These are phyloP conservation scores for Arthrobotrys iridis DNA, from an alignment of 2,329 filamentous ascomycete species.

Conservation along the genomic window DNA sequence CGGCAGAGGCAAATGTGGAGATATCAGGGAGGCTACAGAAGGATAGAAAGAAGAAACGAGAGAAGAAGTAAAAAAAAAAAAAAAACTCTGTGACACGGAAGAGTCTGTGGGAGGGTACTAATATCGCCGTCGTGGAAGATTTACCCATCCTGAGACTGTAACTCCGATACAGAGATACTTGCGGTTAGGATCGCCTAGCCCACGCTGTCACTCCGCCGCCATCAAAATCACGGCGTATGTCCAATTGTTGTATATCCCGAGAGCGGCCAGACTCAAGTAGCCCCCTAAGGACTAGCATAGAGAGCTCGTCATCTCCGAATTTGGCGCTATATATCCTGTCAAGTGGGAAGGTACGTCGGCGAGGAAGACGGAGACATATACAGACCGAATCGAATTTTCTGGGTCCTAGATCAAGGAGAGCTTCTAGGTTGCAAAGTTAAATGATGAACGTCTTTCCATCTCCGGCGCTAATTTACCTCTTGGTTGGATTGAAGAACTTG, in stretches of 20 bases:
- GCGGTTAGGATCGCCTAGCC: background rate
- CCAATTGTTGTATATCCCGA: conserved; percentile 14
- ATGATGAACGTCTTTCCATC: conserved; percentile 21
- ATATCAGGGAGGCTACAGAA: background rate
- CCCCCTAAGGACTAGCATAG: background rate
- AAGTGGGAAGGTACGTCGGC: conserved; percentile 39
- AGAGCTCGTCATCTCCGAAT: conserved; percentile 38
- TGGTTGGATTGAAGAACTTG: background rate
- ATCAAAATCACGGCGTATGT: conserved; percentile 12
- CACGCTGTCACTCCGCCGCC: background rate
- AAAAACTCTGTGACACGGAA: background rate
- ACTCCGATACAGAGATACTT: conserved; percentile 16
- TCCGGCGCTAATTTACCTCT: conserved; percentile 7
- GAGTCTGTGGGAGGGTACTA: background rate
- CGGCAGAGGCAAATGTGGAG: background rate
- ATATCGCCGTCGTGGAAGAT: conserved; percentile 30
- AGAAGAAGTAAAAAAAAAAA: background rate
- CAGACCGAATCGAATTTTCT: background rate
- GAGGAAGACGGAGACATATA: conserved; percentile 23
- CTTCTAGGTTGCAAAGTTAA: conserved; percentile 1
- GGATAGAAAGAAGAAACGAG: background rate
- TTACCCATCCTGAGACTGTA: conserved; percentile 25
- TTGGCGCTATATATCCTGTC: background rate
- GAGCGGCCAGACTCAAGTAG: background rate
- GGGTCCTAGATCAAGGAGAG: background rate